A percentile compares a stretch with the other conserved stretches of the same genome.
Conservation (phyloP, 164 flowering plant species). For the Berberis thunbergii region DNA sequence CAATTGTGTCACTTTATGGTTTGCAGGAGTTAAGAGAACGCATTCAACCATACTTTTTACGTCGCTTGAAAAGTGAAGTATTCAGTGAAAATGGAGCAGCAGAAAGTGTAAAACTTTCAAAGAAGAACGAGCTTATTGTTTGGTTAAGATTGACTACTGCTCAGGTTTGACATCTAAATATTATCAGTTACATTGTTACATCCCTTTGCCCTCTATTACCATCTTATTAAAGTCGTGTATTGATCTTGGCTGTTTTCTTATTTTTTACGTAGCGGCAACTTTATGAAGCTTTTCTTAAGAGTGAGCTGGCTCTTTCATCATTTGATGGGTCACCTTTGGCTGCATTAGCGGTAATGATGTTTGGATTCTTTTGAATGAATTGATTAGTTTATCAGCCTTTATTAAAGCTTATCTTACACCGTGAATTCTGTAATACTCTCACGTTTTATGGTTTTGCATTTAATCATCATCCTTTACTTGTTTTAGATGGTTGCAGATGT, state of each 20-base stretch:
- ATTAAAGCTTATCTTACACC: neutral
- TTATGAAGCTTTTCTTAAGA: slow-evolving; percentile 85
- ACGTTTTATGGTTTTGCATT: too few species aligned
- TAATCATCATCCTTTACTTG: too few species aligned
- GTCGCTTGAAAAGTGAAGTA: slow-evolving; percentile 89
- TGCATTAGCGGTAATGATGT: slow-evolving; percentile 74
- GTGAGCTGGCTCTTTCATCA: slow-evolving; percentile 82
- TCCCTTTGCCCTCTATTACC: neutral
- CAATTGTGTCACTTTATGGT: neutral
- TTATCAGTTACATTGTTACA: neutral
- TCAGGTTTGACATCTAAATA: slow-evolving; percentile 43
- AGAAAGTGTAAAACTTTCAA: slow-evolving; percentile 46
- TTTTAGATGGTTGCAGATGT: too few species aligned
- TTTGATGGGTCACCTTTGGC: slow-evolving; percentile 95
- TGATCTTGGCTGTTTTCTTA: neutral
- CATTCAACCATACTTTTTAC: slow-evolving; percentile 86
- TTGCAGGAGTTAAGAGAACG: slow-evolving; percentile 73
- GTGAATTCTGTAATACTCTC: too few species aligned
- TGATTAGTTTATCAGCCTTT: neutral
- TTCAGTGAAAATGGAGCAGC: slow-evolving; percentile 42
- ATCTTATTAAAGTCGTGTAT: neutral
- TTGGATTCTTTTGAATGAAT: neutral
- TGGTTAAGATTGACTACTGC: slow-evolving; percentile 76
- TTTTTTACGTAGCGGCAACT: slow-evolving; percentile 51
- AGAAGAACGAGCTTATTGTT: slow-evolving; percentile 88